Percentiles rank a stretch among this genome's conserved stretches.
Conservation (phyloP, 2,329 filamentous ascomycete genomes). For the Curvularia hawaiiensis region DNA sequence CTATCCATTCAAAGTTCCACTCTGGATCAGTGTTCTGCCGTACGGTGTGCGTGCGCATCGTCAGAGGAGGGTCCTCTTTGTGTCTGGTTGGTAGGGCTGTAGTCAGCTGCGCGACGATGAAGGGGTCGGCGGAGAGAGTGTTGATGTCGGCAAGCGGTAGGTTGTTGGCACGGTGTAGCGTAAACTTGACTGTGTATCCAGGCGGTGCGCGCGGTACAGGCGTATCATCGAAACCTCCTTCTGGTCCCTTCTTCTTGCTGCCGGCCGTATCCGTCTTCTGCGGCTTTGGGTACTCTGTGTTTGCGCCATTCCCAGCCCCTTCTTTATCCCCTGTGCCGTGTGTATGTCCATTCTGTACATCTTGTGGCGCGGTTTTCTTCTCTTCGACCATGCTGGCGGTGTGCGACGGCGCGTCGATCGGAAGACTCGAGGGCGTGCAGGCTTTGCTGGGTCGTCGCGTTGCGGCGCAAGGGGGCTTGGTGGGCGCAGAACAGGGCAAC, state of each 20-base stretch:
- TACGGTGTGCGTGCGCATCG: conserved; percentile 76
- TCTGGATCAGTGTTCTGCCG: conserved; percentile 72
- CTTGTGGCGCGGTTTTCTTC: conserved; percentile 14
- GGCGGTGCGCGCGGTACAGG: conserved; percentile 75
- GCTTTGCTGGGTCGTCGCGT: conserved; percentile 5
- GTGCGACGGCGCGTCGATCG: conserved; percentile 8
- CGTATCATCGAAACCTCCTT: conserved; percentile 80
- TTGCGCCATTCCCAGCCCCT: conserved; percentile 14
- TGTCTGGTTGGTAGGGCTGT: conserved; percentile 74
- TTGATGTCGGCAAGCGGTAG: conserved; percentile 82
- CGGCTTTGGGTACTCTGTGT: conserved; percentile 25
- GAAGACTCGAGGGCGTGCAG: neutral
- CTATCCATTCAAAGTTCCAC: conserved; percentile 87
- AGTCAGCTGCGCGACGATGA: conserved; percentile 75
- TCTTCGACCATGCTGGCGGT: conserved; percentile 21
- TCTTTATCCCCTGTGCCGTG: conserved; percentile 19
- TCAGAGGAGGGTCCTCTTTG: conserved; percentile 81
- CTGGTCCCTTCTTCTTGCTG: conserved; percentile 56
- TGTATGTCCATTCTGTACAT: conserved; percentile 20
- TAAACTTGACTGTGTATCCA: conserved; percentile 85
- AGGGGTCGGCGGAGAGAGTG: conserved; percentile 82
- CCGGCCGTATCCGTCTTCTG: conserved; percentile 32
- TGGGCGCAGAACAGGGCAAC: conserved; percentile 1
- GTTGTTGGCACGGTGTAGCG: conserved; percentile 79
- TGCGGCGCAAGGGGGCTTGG: conserved; percentile 10